phyloP scores from a whole-genome alignment of 345 rosid genomes.

The Lepidium aucheri region DNA sequence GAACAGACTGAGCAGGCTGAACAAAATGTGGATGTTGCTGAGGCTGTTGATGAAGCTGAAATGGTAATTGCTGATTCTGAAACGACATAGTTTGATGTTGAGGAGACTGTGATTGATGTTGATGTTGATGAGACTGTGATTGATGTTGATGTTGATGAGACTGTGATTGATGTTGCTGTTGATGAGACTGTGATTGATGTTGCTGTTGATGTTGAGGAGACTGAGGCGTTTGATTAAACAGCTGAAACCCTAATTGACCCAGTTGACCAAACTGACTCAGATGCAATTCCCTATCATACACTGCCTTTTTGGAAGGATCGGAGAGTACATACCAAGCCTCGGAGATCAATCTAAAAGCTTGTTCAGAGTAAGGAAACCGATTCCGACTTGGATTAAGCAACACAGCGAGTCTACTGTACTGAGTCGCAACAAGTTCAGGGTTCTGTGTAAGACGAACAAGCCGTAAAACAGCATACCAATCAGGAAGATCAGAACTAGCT shows the following conservation, averaged over 20 bases:
- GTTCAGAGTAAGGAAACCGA: conserved; percentile 56
- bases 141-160: conserved; percentile 1
- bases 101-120: not conserved
- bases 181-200: not conserved
- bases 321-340: conserved; percentile 84
- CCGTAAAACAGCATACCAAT: conserved; percentile 79
- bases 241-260: conserved; percentile 32
- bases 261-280: conserved; percentile 49
- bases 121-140: conserved; percentile 4
- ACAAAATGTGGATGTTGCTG: conserved; percentile 5
- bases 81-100: not conserved
- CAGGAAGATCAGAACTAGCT: conserved; percentile 27
- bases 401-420: conserved; percentile 68
- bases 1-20: not conserved
- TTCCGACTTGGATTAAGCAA: conserved; percentile 54
- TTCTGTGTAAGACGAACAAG: conserved; percentile 52
- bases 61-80: conserved; percentile 21
- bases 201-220: not conserved
- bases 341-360: conserved; percentile 56
- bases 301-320: conserved; percentile 49
- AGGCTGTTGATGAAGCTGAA: conserved; percentile 22
- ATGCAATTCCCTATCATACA: conserved; percentile 64
- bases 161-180: not conserved
- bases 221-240: conserved; percentile 16
- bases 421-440: conserved; percentile 59